Conservation (phyloP, 2,329 filamentous ascomycete genomes). For the Tolypocladium paradoxum region DNA sequence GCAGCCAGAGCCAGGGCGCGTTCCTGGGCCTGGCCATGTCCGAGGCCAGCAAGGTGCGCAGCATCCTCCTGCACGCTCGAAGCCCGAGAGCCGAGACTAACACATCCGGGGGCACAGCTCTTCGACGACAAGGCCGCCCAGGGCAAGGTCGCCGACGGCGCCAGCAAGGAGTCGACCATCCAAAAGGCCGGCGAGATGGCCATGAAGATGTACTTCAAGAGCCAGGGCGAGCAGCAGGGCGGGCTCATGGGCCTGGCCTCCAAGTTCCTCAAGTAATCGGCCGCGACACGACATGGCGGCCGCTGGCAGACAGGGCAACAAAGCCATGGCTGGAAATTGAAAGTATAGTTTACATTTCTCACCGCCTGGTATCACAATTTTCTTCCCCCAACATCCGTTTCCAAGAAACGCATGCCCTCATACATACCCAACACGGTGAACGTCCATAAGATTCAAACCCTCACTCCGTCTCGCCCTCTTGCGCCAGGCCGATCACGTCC, state of each 20-base stretch:
- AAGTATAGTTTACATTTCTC: neutral
- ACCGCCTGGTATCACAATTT: neutral
- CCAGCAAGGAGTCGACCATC: conserved; percentile 72
- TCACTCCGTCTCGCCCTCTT: conserved; percentile 3
- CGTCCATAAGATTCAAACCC: neutral
- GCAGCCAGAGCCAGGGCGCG: conserved; percentile 54
- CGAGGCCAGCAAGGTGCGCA: conserved; percentile 64
- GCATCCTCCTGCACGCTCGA: no score
- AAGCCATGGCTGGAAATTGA: neutral
- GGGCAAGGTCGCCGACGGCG: conserved; percentile 42
- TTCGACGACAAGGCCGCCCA: conserved; percentile 48
- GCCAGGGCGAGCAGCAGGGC: conserved; percentile 39
- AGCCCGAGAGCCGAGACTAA: neutral
- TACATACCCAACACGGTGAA: neutral
- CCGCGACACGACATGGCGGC: neutral
- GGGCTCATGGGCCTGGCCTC: conserved; percentile 34
- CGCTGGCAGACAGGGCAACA: neutral
- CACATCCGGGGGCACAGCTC: conserved; percentile 25
- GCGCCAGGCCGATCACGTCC: conserved; percentile 36
- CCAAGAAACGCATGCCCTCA: no score
- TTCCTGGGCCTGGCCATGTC: conserved; percentile 82
- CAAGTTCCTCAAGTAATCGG: conserved; percentile 28
- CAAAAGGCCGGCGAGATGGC: conserved; percentile 76
- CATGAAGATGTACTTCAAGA: conserved; percentile 85
- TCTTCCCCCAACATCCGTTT: neutral